Base-by-base conservation (phyloP, 1,284 basidiomycete species). In the Uromyces viciae-fabae region DNA sequence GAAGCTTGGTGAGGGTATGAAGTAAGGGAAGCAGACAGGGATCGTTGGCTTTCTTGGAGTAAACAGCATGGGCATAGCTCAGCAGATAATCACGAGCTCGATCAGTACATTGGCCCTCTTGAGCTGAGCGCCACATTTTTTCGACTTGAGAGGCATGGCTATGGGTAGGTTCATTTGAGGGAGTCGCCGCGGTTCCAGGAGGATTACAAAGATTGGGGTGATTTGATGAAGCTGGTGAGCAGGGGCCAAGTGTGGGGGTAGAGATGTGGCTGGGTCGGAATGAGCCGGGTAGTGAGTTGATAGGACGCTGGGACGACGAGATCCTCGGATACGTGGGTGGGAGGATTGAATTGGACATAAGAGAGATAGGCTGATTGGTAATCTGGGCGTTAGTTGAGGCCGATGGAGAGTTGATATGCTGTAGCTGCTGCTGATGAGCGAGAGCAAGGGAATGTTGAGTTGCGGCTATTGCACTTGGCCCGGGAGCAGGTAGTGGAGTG, bases 1-100 rank as follows among this genome's bases (percentile, higher is more conserved):
- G 86, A 14, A 85, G 79, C 22, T 82, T 82, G 56, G 83, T 83
- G 56, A 87, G 84, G 69, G 84, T 83, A 40, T 84, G 83, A 33
- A 87, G 82, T 22, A 86, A 82, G 17, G 84, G 85, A 11, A 87
- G 76, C 19, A 87, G 83, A 73, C 68, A 73, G 31, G 69, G 42
- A 62, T 81, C 78, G 56, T 49, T 64, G n/a, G 78, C 38, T 66
- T 74, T 73, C 42, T 74, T 81, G 1, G 78, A 81, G 28, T 81
- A 81, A 64, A 64, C 69, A 25, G 71, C 78, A 74, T 81, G 78
- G 25, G 78, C 78, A 60, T 81, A 81, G 36, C 69, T 74, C 25
- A 81, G 71, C 19, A 81, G 46, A 66, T 73, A 81, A 38, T 81
- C 78, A 28, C 78, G 69, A 25, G 78, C 69, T 11, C 78, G 78